Base-by-base conservation (phyloP, 2,329 filamentous ascomycete species). In the Chlorencoelia australis region DNA sequence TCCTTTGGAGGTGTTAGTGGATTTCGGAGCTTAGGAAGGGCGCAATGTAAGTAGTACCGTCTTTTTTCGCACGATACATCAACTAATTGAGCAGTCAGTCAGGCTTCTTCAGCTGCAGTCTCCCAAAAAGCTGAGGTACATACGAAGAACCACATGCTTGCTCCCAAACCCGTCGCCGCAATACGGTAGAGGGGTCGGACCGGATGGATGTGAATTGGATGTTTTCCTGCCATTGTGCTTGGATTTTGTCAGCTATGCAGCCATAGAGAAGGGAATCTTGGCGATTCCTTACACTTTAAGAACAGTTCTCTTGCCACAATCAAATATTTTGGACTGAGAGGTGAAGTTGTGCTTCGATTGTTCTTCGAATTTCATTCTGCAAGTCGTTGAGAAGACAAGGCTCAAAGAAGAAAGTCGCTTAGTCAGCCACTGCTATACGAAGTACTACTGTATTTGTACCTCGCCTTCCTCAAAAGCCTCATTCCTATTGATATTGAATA, bases 101-200 rank as follows among this genome's bases (percentile, higher is more conserved):
- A 31, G 11, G 3, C n/a, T 15, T 2, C n/a, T 10, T 10, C 4
- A 10, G 9, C 2, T 9, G 17, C 30, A n/a, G 6, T 17, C 5
- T 30, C 3, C 8, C 5, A 11, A 17, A 40, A 31, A n/a, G n/a
- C n/a, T n/a, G n/a, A n/a, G n/a, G 42, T 38, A 68, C 82, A 58
- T 75, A 96, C 88, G 63, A 91, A 98, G 67, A 98, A 96, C 91
- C 91, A 98, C 91, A 96, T 98, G 66, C 82, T 84, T 37, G 91
- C 91, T 51, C 87, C 84, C 45, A 98, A 71, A 44, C 80, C 84
- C 29, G 86, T 95, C 30, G 84, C 89, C 40, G 79, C 74, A 62
- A 89, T 82, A 59, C 85, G 77, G 69, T 96, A 94, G 48, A 94
- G 57, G 30, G 75, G 76, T 44, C 74, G 69, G 32, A 65, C 71